phyloP scores from a whole-genome alignment of 331 rosid species.

The Pyracantha coccinea region DNA sequence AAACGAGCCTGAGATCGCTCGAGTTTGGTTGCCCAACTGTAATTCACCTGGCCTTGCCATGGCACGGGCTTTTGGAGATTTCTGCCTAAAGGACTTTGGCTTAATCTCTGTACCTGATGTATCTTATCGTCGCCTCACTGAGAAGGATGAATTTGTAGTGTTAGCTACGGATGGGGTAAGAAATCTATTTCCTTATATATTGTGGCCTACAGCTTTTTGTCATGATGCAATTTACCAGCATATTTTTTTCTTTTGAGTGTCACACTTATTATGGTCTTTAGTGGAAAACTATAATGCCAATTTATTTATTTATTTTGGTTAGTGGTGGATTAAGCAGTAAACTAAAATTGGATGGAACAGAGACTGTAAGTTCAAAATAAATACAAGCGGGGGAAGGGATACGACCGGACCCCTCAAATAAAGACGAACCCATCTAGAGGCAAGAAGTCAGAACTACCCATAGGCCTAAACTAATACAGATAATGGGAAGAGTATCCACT shows the following conservation, averaged over 20 bases:
- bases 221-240: background rate
- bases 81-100: slow-evolving; percentile 71
- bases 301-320: too few species aligned
- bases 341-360: too few species aligned
- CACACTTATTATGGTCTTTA: background rate
- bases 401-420: too few species aligned
- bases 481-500: too few species aligned
- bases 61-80: slow-evolving; percentile 86
- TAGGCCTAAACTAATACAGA: too few species aligned
- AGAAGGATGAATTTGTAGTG: slow-evolving; percentile 66
- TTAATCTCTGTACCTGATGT: slow-evolving; percentile 70
- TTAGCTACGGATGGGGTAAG: slow-evolving; percentile 90
- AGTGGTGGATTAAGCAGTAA: too few species aligned
- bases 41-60: slow-evolving; percentile 84
- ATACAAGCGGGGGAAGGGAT: too few species aligned
- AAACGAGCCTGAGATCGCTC: slow-evolving; percentile 46
- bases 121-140: slow-evolving; percentile 33
- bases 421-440: too few species aligned
- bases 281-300: background rate
- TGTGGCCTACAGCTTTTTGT: background rate
- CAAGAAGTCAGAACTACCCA: too few species aligned
- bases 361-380: too few species aligned
- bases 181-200: background rate
- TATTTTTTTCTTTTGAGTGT: background rate
- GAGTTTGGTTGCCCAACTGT: slow-evolving; percentile 73